A percentile compares a stretch with the other conserved stretches of the same genome.
Evolutionary conservation across 2,329 filamentous ascomycete genomes (phyloP).

Genomic region (Tolypocladium guangdongense): DNA sequence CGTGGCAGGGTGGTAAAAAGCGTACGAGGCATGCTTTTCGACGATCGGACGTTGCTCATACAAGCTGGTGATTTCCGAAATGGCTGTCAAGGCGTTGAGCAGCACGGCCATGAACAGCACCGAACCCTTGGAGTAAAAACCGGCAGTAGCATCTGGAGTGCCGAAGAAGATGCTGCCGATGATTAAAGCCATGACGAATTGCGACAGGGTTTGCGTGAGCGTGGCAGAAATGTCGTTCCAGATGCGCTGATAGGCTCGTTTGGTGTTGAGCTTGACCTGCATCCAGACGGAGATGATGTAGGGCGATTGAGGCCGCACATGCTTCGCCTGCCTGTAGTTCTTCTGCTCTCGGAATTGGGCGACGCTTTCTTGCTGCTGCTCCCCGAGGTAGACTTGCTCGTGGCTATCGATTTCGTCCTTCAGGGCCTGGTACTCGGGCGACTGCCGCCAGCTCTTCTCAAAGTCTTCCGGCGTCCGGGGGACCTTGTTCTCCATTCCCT

Average conservation of each 20-base stretch:
- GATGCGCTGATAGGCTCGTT: slow-evolving; percentile 39
- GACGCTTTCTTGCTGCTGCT: slow-evolving; percentile 25
- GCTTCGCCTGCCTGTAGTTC: slow-evolving; percentile 38
- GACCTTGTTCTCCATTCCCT: slow-evolving; percentile 49
- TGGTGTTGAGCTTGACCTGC: slow-evolving; percentile 41
- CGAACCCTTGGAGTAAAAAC: slow-evolving; percentile 43
- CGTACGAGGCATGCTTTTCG: slow-evolving; percentile 36
- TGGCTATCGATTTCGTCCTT: slow-evolving; percentile 38
- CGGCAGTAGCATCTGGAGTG: slow-evolving; percentile 34
- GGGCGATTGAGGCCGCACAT: slow-evolving; percentile 41
- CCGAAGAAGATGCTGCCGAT: slow-evolving; percentile 51
- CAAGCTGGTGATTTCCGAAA: slow-evolving; percentile 39
- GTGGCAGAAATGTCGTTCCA: slow-evolving; percentile 40
- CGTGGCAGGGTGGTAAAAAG: slow-evolving; percentile 39
- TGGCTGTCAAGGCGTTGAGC: slow-evolving; percentile 46
- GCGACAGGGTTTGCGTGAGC: slow-evolving; percentile 30
- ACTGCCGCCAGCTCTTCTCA: slow-evolving; percentile 35
- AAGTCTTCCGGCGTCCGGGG: slow-evolving; percentile 64
- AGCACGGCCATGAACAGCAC: slow-evolving; percentile 50
- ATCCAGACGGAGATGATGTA: slow-evolving; percentile 46
- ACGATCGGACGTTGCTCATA: slow-evolving; percentile 36
- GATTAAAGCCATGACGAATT: slow-evolving; percentile 47
- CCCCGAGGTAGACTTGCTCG: slow-evolving; percentile 32
- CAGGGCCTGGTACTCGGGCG: slow-evolving; percentile 30
- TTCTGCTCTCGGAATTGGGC: slow-evolving; percentile 36